Percentiles rank a stretch among this genome's conserved stretches.
Conservation (phyloP, 352 stramenopile species). For the Phytophthora niederhauseri region DNA sequence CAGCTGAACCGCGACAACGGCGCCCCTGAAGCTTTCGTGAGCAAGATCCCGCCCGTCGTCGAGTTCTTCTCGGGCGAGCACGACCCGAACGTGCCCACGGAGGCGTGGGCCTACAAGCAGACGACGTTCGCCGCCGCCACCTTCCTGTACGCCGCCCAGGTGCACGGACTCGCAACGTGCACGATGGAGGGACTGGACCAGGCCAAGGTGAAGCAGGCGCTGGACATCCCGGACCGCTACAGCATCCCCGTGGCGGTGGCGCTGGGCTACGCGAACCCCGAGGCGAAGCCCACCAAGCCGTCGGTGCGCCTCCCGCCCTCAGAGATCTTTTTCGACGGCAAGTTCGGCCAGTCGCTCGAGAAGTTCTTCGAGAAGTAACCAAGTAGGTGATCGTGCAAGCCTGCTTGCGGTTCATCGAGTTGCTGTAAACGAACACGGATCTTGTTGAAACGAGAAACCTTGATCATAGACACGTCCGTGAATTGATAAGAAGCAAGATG, state of each 20-base stretch:
- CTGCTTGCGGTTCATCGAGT: too few relatives aligned
- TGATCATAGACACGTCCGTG: too few relatives aligned
- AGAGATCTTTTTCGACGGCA: slow-evolving; percentile 78
- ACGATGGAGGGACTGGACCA: slow-evolving; percentile 78
- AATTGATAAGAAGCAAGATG: too few relatives aligned
- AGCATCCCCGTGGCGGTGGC: slow-evolving; percentile 64
- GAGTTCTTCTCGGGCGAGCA: slow-evolving; percentile 62
- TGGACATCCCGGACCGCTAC: slow-evolving; percentile 78
- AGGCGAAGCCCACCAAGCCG: slow-evolving; percentile 10
- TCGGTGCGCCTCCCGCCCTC: slow-evolving; percentile 55
- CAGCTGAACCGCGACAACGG: slow-evolving; percentile 65
- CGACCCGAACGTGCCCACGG: slow-evolving; percentile 53
- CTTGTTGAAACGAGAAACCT: too few relatives aligned
- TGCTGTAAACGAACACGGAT: accelerated
- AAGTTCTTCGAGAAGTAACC: slow-evolving; percentile 38
- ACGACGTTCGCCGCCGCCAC: slow-evolving; percentile 63
- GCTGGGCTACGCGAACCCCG: slow-evolving; percentile 52
- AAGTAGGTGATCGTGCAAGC: too few relatives aligned
- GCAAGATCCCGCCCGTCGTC: slow-evolving; percentile 50
- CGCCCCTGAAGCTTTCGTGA: slow-evolving; percentile 40
- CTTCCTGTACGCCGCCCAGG: slow-evolving; percentile 68
- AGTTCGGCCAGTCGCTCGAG: slow-evolving; percentile 62
- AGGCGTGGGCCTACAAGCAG: slow-evolving; percentile 81
- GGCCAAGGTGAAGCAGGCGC: slow-evolving; percentile 41
- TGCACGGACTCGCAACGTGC: slow-evolving; percentile 62